Conservation (phyloP, 441 rosid genomes). For the Euphorbia corollata region DNA sequence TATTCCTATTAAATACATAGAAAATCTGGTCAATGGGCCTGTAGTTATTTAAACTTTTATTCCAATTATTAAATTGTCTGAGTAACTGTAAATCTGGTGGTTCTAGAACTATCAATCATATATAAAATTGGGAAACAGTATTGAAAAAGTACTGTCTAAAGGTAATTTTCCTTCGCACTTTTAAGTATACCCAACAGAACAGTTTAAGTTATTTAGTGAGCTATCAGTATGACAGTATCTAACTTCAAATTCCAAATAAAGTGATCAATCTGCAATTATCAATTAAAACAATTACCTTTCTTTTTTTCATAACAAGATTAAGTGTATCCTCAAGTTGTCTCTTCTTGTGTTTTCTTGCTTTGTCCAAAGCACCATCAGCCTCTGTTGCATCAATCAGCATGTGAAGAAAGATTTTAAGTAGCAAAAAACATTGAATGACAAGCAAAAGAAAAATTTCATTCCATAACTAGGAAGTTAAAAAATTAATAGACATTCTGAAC, state of each 20-base stretch:
- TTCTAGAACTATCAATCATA: neutral
- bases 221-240: neutral
- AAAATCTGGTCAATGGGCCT: neutral
- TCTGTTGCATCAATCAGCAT: constrained; percentile 40
- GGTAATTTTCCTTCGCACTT: neutral
- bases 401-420: constrained; percentile 11
- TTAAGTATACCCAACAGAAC: neutral
- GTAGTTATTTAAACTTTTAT: neutral
- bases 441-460: constrained; percentile 8
- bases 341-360: constrained; percentile 97
- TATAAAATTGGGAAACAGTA: neutral
- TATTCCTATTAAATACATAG: constrained; percentile 48
- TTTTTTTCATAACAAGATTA: constrained; percentile 75
- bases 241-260: neutral
- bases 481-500: neutral
- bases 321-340: constrained; percentile 97
- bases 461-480: neutral
- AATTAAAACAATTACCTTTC: constrained; percentile 50
- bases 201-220: neutral
- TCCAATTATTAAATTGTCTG: neutral
- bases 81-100: neutral
- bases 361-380: constrained; percentile 97
- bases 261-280: neutral
- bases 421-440: constrained; percentile 3
- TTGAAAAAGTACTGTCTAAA: neutral